These are phyloP conservation scores for Bimuria novae-zelandiae DNA, from an alignment of 2,329 filamentous ascomycete species.

Conservation along the genomic window DNA sequence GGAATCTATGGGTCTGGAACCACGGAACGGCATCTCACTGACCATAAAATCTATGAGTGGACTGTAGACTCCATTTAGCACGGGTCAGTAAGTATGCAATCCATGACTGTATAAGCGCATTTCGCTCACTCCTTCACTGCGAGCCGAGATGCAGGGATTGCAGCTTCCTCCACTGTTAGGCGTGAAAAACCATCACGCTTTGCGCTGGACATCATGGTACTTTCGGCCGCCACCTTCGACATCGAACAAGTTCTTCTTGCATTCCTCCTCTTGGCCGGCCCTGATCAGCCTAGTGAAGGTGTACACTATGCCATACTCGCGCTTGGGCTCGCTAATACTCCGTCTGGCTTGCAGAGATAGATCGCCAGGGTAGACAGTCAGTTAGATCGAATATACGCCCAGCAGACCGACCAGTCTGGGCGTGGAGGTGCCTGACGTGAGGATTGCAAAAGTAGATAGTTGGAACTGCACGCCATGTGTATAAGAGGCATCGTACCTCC, in stretches of 20 bases:
- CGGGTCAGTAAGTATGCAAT: no score
- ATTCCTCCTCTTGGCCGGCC: slow-evolving; percentile 1
- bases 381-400: background rate
- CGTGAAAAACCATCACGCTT: slow-evolving; percentile 23
- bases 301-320: background rate
- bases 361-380: background rate
- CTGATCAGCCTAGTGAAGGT: background rate
- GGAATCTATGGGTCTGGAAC: no score
- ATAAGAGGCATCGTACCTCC: slow-evolving; percentile 2
- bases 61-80: no score
- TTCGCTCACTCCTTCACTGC: background rate
- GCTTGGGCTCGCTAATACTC: background rate
- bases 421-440: slow-evolving; percentile 3
- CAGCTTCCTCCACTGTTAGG: slow-evolving; percentile 5
- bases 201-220: slow-evolving; percentile 37
- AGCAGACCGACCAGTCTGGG: slow-evolving; percentile 2
- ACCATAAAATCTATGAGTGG: no score
- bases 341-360: background rate
- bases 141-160: background rate
- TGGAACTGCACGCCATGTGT: background rate
- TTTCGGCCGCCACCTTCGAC: slow-evolving; percentile 14
- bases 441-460: background rate
- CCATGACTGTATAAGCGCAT: background rate
- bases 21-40: no score
- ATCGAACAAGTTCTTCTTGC: background rate